Conservation (phyloP, 1,284 basidiomycete species). For the Puccinia coronata region DNA sequence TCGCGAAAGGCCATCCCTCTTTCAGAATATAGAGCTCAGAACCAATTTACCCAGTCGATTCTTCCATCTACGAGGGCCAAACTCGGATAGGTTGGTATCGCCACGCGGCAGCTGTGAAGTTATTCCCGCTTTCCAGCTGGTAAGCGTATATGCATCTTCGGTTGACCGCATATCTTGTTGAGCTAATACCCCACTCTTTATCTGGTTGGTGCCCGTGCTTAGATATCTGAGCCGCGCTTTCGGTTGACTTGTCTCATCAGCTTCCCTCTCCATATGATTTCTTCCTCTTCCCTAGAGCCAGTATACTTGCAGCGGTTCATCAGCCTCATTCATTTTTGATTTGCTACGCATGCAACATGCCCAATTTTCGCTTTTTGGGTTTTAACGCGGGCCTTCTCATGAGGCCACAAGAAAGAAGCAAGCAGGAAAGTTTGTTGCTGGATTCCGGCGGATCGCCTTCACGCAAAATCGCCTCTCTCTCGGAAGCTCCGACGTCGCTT, state of each 20-base stretch:
- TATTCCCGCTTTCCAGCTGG: too few relatives aligned
- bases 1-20: too few relatives aligned
- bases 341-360: not conserved
- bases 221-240: not conserved
- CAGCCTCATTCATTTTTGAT: too few relatives aligned
- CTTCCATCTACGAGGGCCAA: too few relatives aligned
- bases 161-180: too few relatives aligned
- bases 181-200: too few relatives aligned
- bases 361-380: constrained; percentile 6
- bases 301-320: not conserved
- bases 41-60: too few relatives aligned
- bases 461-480: not conserved
- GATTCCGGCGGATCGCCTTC: not conserved
- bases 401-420: not conserved
- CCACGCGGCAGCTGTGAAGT: too few relatives aligned
- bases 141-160: too few relatives aligned
- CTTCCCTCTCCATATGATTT: not conserved
- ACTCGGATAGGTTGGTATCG: too few relatives aligned
- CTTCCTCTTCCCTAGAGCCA: not conserved
- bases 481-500: not conserved
- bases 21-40: too few relatives aligned
- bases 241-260: not conserved
- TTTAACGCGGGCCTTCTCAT: not conserved
- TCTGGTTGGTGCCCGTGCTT: not conserved
- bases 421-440: not conserved